Evolutionary conservation across 192 early-diverging fungal genomes (phyloP).

Genomic region (Umbelopsis isabellina): DNA sequence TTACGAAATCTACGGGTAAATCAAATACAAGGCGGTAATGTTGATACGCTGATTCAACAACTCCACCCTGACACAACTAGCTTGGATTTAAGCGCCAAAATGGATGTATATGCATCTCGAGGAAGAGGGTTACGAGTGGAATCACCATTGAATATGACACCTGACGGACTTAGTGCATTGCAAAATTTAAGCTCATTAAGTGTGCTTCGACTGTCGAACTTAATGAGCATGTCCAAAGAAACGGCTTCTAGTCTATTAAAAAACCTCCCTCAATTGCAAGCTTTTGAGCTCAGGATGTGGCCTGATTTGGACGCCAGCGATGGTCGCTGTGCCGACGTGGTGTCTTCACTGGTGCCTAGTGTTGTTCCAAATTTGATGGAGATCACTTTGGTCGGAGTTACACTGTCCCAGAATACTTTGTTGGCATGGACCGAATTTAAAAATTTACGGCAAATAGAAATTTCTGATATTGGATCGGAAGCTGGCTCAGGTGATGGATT

Average conservation of each 20-base stretch:
- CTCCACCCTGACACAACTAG: constrained; percentile 3
- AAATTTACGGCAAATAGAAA: constrained; percentile 7
- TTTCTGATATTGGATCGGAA: not conserved
- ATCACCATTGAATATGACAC: not conserved
- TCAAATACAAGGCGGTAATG: constrained; percentile 23
- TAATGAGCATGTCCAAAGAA: not conserved
- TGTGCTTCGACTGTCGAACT: not conserved
- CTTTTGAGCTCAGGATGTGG: constrained; percentile 12
- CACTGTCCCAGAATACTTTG: not conserved
- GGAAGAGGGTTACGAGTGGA: constrained; percentile 6
- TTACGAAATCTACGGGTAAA: constrained; percentile 31
- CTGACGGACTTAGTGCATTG: not conserved
- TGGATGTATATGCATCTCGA: constrained; percentile 29
- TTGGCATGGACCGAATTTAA: constrained; percentile 8
- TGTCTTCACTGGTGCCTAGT: not conserved
- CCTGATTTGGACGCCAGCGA: constrained; percentile 3
- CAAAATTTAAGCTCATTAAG: not conserved
- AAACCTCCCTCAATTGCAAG: not conserved
- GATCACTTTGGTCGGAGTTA: constrained; percentile 17
- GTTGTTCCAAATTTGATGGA: not conserved
- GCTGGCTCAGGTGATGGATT: constrained; percentile 7
- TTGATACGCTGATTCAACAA: constrained; percentile 18
- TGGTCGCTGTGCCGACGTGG: not conserved
- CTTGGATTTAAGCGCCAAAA: constrained; percentile 36
- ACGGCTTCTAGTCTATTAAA: not conserved